Evolutionary conservation across 768 basidiomycete species (phyloP).

Genomic region (Phanerochaete carnosa): DNA sequence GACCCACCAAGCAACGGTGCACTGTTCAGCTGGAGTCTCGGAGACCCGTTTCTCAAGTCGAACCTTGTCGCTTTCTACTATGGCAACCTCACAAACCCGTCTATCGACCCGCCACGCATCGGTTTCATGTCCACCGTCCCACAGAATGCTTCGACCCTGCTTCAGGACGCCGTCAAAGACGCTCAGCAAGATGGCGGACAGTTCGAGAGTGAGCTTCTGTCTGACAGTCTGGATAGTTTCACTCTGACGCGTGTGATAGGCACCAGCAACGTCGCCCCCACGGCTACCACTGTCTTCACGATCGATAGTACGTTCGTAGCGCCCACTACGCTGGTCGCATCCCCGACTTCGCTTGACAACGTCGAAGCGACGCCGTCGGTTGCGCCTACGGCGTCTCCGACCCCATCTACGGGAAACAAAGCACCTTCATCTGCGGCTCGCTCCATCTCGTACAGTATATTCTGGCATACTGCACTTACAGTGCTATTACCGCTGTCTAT

Average conservation of each 20-base stretch:
- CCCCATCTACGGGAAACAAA: too few species aligned
- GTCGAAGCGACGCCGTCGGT: too few species aligned
- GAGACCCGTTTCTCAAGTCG: constrained; percentile 75
- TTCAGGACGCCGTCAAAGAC: constrained; percentile 33
- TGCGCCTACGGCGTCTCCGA: too few species aligned
- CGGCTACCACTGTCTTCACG: constrained; percentile 6
- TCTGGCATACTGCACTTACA: too few species aligned
- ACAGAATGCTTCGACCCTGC: constrained; percentile 41
- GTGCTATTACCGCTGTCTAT: too few species aligned
- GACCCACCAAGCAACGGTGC: constrained; percentile 60
- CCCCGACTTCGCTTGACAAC: too few species aligned
- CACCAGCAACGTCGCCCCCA: constrained; percentile 8
- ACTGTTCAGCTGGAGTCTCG: constrained; percentile 75
- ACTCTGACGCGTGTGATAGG: constrained; percentile 3
- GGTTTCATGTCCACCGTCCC: constrained; percentile 74
- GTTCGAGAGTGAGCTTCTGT: constrained; percentile 11
- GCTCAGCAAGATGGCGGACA: constrained; percentile 26
- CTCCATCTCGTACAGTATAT: too few species aligned
- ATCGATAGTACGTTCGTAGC: too few species aligned
- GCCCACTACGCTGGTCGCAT: too few species aligned
- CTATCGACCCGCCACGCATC: constrained; percentile 63
- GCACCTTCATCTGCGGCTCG: too few species aligned
- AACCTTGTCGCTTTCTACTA: constrained; percentile 74
- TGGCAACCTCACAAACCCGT: constrained; percentile 69
- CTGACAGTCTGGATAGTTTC: neutral